Percentiles rank a stretch among this genome's conserved stretches.
phyloP scores from a whole-genome alignment of 1,139 yeast genomes.

The Suhomyces bolitotheri region DNA sequence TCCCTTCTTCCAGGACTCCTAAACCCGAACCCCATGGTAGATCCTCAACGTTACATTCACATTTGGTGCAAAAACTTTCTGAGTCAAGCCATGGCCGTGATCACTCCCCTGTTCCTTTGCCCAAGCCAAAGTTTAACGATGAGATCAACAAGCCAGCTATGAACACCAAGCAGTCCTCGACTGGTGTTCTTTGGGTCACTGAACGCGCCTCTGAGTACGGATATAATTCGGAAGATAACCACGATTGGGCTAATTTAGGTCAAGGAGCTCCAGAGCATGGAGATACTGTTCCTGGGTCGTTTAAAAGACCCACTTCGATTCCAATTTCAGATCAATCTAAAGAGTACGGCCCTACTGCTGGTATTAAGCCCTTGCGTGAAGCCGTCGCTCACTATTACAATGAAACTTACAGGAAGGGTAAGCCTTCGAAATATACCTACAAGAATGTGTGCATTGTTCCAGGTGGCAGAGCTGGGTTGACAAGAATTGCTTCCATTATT shows the following conservation, averaged over 20 bases:
- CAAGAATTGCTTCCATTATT: constrained; percentile 65
- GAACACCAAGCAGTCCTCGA: constrained; percentile 62
- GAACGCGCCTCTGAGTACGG: constrained; percentile 67
- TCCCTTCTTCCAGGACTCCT: constrained; percentile 27
- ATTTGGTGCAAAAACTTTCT: constrained; percentile 34
- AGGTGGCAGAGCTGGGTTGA: constrained; percentile 69
- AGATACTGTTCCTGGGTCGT: constrained; percentile 60
- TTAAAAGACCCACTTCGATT: constrained; percentile 54
- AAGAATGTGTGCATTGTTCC: constrained; percentile 70
- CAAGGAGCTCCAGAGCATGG: constrained; percentile 76
- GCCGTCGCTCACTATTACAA: constrained; percentile 66
- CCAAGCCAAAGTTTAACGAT: constrained; percentile 47
- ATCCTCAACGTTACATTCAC: constrained; percentile 13
- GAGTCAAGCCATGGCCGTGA: constrained; percentile 39
- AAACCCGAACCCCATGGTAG: constrained; percentile 11
- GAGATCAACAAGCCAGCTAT: constrained; percentile 59
- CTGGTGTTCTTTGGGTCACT: constrained; percentile 72
- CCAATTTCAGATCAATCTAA: constrained; percentile 54
- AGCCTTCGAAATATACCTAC: constrained; percentile 57
- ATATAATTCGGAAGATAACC: constrained; percentile 47
- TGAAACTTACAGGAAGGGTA: constrained; percentile 53
- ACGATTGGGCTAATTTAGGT: constrained; percentile 65
- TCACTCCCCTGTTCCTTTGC: constrained; percentile 53
- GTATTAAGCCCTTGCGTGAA: constrained; percentile 55
- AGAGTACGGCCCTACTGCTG: constrained; percentile 69